phyloP scores from a whole-genome alignment of 768 basidiomycete genomes.

The Boletus speciosus region DNA sequence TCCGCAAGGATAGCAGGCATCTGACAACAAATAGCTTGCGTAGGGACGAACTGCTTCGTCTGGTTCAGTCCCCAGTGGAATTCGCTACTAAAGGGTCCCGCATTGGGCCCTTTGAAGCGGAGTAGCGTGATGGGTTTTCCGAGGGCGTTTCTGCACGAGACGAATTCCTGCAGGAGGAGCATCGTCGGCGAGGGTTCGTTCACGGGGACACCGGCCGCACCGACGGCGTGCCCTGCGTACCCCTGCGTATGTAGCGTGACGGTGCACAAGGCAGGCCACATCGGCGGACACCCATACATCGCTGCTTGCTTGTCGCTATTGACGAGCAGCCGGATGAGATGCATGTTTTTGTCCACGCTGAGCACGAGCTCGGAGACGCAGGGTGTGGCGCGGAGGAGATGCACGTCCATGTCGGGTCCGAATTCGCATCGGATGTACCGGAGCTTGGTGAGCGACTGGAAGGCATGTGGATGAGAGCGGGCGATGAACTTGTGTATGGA shows the following conservation, averaged over 20 bases:
- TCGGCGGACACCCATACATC: slow-evolving; percentile 25
- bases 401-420: slow-evolving; percentile 30
- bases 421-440: slow-evolving; percentile 31
- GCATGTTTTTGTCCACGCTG: slow-evolving; percentile 30
- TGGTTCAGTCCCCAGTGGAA: slow-evolving; percentile 29
- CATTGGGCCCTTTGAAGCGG: slow-evolving; percentile 31
- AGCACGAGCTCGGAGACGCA: slow-evolving; percentile 30
- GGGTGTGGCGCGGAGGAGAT: slow-evolving; percentile 32
- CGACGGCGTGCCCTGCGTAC: slow-evolving; percentile 19
- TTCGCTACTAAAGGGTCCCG: slow-evolving; percentile 25
- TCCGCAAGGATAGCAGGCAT: slow-evolving; percentile 20
- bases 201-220: slow-evolving; percentile 18
- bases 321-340: slow-evolving; percentile 29
- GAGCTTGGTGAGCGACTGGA: slow-evolving; percentile 28
- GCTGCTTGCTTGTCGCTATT: slow-evolving; percentile 34
- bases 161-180: slow-evolving; percentile 27
- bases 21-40: slow-evolving; percentile 22
- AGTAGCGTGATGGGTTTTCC: slow-evolving; percentile 21
- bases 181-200: slow-evolving; percentile 32
- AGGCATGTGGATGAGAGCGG: slow-evolving; percentile 24
- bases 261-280: slow-evolving; percentile 27
- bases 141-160: slow-evolving; percentile 20
- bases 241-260: slow-evolving; percentile 32
- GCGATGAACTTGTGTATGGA: slow-evolving; percentile 30
- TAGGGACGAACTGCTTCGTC: slow-evolving; percentile 25